Base-by-base conservation (phyloP, 257 asterid genomes). In the Cordia subcordata region DNA sequence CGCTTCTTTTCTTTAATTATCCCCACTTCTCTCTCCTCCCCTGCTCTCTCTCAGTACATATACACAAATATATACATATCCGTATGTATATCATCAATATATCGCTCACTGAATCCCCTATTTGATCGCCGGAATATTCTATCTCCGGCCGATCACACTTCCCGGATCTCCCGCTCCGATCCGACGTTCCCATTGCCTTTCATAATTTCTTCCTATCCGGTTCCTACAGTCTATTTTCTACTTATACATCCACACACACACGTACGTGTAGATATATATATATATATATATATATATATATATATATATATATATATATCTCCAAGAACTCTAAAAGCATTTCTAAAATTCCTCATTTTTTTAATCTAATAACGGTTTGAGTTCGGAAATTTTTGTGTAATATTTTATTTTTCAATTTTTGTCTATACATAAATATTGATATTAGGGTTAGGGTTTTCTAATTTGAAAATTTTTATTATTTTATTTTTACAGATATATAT, bases 121-220 rank as follows among this genome's bases (percentile, higher is more conserved):
- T 9, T 61, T 35, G 37, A 63, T 70, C 76, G 81, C 80, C 85
- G 82, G 85, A 2, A 63, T 53, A 54, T 69, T 64, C 68, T 63
- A 45, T 63, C 51, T 53, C 40, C 85, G 80, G 82, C 80, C 78
- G 74, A 73, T 68, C 75, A 10, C 61, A 18, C 17, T 16, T 17
- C 58, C 18, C 20, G 13, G 16, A 11, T 15, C 12, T 42, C 17
- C n/a, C 21, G 54, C 64, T 45, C 54, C 67, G 40, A 61, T 62
- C 61, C 61, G 22, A 5, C 49, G 20, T 14, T 63, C 61, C 50
- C 64, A 38, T 42, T 6, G 4, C 6, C 35, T 2, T 42, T 42
- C 47, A 42, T 1, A 4, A 42, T 42, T 42, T 42, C 47, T 11
- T 42, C 47, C 47, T 42, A 4, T 42, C 15, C 15, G 5, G 15